phyloP scores from a whole-genome alignment of 805 yeast species.

The Pichia insulana region DNA sequence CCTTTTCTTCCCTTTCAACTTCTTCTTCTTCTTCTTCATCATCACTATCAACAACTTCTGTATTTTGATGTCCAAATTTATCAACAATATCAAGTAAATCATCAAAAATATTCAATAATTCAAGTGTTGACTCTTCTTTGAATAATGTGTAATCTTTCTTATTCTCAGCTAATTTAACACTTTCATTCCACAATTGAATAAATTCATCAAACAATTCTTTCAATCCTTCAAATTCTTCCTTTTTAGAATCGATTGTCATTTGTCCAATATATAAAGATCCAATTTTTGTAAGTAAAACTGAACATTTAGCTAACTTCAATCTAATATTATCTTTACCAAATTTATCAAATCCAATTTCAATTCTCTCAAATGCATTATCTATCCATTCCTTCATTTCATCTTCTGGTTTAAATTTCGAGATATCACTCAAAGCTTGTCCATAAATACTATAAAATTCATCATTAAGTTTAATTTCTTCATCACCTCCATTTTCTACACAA shows the following conservation, averaged over 20 bases:
- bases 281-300: slow-evolving; percentile 47
- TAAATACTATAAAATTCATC: slow-evolving; percentile 64
- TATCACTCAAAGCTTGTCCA: slow-evolving; percentile 59
- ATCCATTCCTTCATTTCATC: slow-evolving; percentile 34
- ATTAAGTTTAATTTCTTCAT: slow-evolving; percentile 28
- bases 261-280: slow-evolving; percentile 50
- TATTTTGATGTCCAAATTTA: slow-evolving; percentile 52
- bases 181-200: slow-evolving; percentile 36
- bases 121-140: slow-evolving; percentile 31
- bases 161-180: slow-evolving; percentile 27
- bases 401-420: slow-evolving; percentile 42
- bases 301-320: slow-evolving; percentile 46
- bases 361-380: slow-evolving; percentile 65
- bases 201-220: slow-evolving; percentile 37
- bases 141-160: slow-evolving; percentile 15
- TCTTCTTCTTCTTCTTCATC: slow-evolving; percentile 34
- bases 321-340: slow-evolving; percentile 34
- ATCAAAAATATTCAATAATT: slow-evolving; percentile 49
- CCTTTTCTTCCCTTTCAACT: slow-evolving; percentile 38
- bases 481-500: slow-evolving; percentile 22
- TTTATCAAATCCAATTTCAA: slow-evolving; percentile 45
- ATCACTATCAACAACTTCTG: slow-evolving; percentile 55
- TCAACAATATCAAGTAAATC: slow-evolving; percentile 61
- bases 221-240: slow-evolving; percentile 30
- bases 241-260: slow-evolving; percentile 34